Conservation (phyloP, 2,329 filamentous ascomycete species). For the Diaporthe vexans region DNA sequence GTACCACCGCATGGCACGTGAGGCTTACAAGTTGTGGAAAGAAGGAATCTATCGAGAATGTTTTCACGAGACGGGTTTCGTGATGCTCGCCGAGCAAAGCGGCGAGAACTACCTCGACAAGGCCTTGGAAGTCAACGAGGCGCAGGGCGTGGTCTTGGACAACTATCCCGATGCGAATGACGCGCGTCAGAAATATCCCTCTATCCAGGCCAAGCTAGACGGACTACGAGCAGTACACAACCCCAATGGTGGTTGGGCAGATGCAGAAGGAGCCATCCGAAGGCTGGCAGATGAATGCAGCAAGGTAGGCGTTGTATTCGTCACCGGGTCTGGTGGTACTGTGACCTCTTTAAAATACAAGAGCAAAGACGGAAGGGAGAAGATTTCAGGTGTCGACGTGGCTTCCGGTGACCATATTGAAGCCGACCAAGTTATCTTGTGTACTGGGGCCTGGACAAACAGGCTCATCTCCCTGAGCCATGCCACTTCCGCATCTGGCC, state of each 20-base stretch:
- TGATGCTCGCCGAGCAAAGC: not conserved
- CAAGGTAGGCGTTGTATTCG: not conserved
- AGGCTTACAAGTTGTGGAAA: not conserved
- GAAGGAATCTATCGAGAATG: not conserved
- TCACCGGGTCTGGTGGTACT: not conserved
- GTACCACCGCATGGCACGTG: not conserved
- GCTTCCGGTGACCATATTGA: not conserved
- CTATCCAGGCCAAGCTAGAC: not conserved
- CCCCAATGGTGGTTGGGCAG: not conserved
- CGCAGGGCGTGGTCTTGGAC: not conserved
- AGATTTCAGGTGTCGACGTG: not conserved
- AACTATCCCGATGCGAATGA: not conserved
- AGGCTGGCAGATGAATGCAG: not conserved
- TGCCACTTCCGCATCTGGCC: slow-evolving; percentile 1
- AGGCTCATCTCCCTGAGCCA: not conserved
- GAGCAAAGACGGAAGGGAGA: not conserved
- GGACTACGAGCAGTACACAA: not conserved
- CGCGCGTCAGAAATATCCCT: not conserved
- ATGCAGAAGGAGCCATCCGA: not conserved
- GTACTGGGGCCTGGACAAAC: not conserved
- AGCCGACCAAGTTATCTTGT: not conserved
- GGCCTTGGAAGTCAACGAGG: not conserved
- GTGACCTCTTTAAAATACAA: not conserved
- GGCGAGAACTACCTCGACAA: not conserved
- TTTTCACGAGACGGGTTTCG: not conserved